Conservation (phyloP, 768 basidiomycete species). For the Polyporus arcularius region DNA sequence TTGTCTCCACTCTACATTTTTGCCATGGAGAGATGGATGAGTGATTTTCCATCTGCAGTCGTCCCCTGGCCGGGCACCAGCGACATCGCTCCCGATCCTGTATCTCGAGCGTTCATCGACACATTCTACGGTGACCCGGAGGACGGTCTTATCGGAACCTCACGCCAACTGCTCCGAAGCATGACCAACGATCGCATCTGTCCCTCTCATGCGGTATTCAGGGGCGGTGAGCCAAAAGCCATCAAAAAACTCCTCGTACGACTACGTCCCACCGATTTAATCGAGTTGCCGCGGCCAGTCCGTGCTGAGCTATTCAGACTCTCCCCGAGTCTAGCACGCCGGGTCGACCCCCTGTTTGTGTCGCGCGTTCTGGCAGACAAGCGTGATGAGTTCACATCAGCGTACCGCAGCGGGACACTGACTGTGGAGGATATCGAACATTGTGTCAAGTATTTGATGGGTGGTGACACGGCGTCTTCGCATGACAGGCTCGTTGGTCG, state of each 20-base stretch:
- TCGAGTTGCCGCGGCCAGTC: background rate
- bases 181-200: background rate
- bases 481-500: background rate
- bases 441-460: background rate
- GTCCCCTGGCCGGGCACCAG: conserved; percentile 14
- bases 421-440: background rate
- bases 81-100: background rate
- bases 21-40: conserved; percentile 36
- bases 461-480: background rate
- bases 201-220: background rate
- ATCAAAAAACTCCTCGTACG: background rate
- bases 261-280: too few relatives aligned
- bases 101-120: conserved; percentile 1
- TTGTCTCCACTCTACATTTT: conserved; percentile 42
- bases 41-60: conserved; percentile 40
- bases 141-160: background rate
- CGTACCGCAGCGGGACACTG: background rate
- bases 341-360: background rate
- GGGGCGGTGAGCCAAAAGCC: background rate
- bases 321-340: background rate
- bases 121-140: background rate
- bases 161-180: background rate
- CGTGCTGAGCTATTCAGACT: background rate
- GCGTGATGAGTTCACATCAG: background rate
- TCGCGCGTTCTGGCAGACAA: background rate